Conservation (phyloP, 371 early-diverging fungal species). For the Mucor velutinosus region DNA sequence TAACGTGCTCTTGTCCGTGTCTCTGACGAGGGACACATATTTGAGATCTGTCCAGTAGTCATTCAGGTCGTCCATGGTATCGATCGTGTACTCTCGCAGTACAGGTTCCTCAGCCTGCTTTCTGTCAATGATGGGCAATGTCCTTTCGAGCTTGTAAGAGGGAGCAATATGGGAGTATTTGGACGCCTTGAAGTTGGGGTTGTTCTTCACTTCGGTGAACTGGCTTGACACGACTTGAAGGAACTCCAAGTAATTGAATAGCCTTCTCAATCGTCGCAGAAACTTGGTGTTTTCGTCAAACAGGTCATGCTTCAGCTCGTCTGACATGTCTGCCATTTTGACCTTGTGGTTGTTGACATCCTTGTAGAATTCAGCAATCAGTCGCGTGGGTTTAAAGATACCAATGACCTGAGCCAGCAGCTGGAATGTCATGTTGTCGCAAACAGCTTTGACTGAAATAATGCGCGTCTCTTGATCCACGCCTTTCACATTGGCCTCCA, state of each 20-base stretch:
- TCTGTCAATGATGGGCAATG: conserved; percentile 13
- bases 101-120: conserved; percentile 8
- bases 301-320: neutral
- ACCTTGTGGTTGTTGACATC: neutral
- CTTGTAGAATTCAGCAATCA: neutral
- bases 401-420: conserved; percentile 26
- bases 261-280: conserved; percentile 13
- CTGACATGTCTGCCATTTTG: conserved; percentile 13
- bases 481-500: conserved; percentile 11
- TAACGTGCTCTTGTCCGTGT: neutral
- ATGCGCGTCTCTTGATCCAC: conserved; percentile 14
- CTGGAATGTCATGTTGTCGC: conserved; percentile 2
- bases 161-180: neutral
- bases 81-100: conserved; percentile 20
- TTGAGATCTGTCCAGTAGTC: conserved; percentile 47
- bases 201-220: neutral
- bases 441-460: conserved; percentile 10
- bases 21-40: conserved; percentile 19
- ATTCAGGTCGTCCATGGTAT: conserved; percentile 17
- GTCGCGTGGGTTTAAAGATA: neutral
- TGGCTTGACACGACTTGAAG: neutral
- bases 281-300: conserved; percentile 17
- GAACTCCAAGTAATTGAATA: conserved; percentile 12
- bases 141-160: conserved; percentile 4
- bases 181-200: neutral